Base-by-base conservation (phyloP, 352 stramenopile species). In the Albugo laibachii region DNA sequence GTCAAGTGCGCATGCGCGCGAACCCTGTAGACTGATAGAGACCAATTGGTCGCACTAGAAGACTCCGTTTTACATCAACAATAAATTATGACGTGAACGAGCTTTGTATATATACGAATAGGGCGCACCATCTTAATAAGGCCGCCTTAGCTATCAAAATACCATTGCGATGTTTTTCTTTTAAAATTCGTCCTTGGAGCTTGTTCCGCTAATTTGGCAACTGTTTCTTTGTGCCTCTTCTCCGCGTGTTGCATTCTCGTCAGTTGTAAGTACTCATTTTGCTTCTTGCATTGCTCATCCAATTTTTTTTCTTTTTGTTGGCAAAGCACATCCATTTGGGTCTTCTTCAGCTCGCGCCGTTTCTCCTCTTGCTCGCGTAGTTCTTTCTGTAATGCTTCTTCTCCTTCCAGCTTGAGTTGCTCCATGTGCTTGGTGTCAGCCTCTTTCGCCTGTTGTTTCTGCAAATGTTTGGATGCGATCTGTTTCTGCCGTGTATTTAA, bases 1-100 rank as follows among this genome's bases (percentile, higher is more conserved):
- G 65, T 48, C 75, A 86, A 48, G 69, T 89, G 35, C 63, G 71
- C 24, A 84, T 88, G 76, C 75, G 83, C 48, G 67, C 80, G 46
- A 84, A 84, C 37, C 66, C 62, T 31, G 24, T 31, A 31, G 24
- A 31, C 24, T 10, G 24, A 31, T 31, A 31, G 24, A 31, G 24
- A 31, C 24, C 24, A 31, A 31, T 31, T 8, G 24, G 24, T 31
- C 24, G 3, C 24, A 31, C 8, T 31, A 31, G 24, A 31, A 31
- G 24, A 31, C 24, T 31, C 24, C 24, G 24, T 31, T 31, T n/a
- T 31, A 31, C 24, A 31, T 31, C 24, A 8, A 31, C 8, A 31
- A 31, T 31, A 31, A 31, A 31, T 31, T 31, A 31, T 31, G 24
- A 31, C 24, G 24, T 31, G 24, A 31, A 31, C 3, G 24, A 31